Evolutionary conservation across 2,329 filamentous ascomycete genomes (phyloP), one percentile per base, ranked within the genome.

Genomic region (Colletotrichum tropicicola): DNA sequence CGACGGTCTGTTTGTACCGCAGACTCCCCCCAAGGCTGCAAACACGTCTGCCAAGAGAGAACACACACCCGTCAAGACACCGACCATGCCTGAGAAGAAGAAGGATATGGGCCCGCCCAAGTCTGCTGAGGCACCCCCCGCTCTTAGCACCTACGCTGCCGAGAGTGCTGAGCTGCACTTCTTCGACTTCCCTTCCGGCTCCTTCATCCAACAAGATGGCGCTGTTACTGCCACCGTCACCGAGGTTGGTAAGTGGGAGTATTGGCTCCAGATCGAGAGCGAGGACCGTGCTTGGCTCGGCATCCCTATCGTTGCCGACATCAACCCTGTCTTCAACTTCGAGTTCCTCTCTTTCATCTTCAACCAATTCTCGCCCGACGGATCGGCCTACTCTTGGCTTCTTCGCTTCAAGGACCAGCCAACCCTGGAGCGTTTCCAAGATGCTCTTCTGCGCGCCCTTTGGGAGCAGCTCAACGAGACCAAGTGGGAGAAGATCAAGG

Each of bases 311-410:
- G 84, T 94, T 28, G 91, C 93, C 6, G 96, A 99, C 71, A 93
- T 98, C 78, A 98, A 98, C 72, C 96, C 67, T 0, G 94, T 99
- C 19, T 99, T 98, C 83, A 98, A 98, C 80, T 98, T 98, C 70
- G 96, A 99, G 77, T 98, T 95, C 72, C 85, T 97, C n/a, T 98
- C 95, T 0, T 98, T 98, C 76, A 98, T 99, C 73, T 99, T 99
- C 86, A 99, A 99, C 73, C 94, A 98, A 75, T 98, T 97, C 76
- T 87, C 91, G 13, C 86, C 90, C 35, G 93, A 98, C 77, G 93
- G 94, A 2, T 92, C 92, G 2, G 95, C 96, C 5, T 97, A 94
- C 77, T 99, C 96, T 1, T 99, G 96, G 95, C 86, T 99, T 13
- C 82, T 99, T 35, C 90, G 94, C 13, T 99, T 99, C 82, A 93